Percentiles rank a stretch among this genome's conserved stretches.
Conservation (phyloP, 495 filamentous ascomycete species). For the Darksidea phi region DNA sequence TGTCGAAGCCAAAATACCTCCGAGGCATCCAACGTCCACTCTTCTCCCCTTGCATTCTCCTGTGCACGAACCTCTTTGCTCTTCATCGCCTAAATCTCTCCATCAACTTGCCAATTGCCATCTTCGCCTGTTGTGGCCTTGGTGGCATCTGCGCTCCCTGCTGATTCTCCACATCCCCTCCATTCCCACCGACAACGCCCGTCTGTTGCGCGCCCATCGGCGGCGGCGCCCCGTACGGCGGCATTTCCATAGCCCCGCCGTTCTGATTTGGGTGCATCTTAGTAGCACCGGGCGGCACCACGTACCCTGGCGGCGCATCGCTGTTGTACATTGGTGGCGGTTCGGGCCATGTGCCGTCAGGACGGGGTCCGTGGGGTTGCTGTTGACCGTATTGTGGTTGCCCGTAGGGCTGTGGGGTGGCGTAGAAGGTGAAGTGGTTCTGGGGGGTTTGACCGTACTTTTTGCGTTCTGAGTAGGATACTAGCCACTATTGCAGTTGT, state of each 20-base stretch:
- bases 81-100: conserved; percentile 18
- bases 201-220: conserved; percentile 12
- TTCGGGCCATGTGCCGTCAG: conserved; percentile 38
- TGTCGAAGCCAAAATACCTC: conserved; percentile 1
- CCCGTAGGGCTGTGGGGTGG: conserved; percentile 43
- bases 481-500: conserved; percentile 56
- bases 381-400: conserved; percentile 52
- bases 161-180: conserved; percentile 21
- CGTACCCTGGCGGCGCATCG: conserved; percentile 55
- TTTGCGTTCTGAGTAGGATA: conserved; percentile 55
- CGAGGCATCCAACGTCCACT: neutral
- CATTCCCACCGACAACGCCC: conserved; percentile 7
- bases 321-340: conserved; percentile 50
- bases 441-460: conserved; percentile 44
- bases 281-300: conserved; percentile 52
- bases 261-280: conserved; percentile 59
- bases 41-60: neutral
- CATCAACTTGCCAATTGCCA: conserved; percentile 21
- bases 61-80: neutral
- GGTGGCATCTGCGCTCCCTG: conserved; percentile 23
- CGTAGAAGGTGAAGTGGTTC: conserved; percentile 48
- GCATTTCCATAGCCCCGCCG: conserved; percentile 23
- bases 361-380: conserved; percentile 60
- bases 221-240: conserved; percentile 4
- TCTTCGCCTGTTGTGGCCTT: conserved; percentile 29